phyloP scores from a whole-genome alignment of 2,329 filamentous ascomycete genomes.

The Monilinia aucupariae region DNA sequence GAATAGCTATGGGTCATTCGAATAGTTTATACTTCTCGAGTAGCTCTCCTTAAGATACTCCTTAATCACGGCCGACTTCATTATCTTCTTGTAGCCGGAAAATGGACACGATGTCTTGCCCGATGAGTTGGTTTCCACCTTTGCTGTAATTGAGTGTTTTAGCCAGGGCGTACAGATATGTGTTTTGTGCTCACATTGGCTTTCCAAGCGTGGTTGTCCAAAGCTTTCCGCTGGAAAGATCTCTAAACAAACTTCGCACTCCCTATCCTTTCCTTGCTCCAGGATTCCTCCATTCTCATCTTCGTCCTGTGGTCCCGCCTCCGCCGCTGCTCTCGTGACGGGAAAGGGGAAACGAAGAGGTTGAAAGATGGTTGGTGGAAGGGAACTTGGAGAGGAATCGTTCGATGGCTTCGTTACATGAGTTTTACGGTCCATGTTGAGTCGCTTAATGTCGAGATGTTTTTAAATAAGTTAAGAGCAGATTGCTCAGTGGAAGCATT shows the following conservation, averaged over 20 bases:
- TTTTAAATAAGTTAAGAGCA: background rate
- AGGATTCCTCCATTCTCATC: background rate
- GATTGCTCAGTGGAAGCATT: background rate
- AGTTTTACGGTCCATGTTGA: background rate
- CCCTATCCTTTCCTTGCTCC: background rate
- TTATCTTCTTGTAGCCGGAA: background rate
- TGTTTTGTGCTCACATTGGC: background rate
- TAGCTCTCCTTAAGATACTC: background rate
- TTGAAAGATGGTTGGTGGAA: background rate
- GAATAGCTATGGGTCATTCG: rapidly evolving
- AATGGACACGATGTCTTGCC: background rate
- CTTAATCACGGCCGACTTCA: background rate
- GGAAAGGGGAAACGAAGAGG: background rate
- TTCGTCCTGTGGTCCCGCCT: background rate
- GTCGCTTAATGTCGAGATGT: background rate
- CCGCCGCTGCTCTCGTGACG: background rate
- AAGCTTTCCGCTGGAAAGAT: background rate
- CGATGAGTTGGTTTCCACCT: background rate
- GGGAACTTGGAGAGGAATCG: background rate
- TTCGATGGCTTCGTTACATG: background rate
- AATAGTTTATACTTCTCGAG: background rate
- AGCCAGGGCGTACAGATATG: background rate
- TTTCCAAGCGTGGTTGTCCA: background rate
- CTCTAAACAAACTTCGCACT: constrained; percentile 1
- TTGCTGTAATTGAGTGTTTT: background rate